These are phyloP conservation scores for Agaricus sinodeliciosus DNA, from an alignment of 768 basidiomycete species.

Conservation along the genomic window DNA sequence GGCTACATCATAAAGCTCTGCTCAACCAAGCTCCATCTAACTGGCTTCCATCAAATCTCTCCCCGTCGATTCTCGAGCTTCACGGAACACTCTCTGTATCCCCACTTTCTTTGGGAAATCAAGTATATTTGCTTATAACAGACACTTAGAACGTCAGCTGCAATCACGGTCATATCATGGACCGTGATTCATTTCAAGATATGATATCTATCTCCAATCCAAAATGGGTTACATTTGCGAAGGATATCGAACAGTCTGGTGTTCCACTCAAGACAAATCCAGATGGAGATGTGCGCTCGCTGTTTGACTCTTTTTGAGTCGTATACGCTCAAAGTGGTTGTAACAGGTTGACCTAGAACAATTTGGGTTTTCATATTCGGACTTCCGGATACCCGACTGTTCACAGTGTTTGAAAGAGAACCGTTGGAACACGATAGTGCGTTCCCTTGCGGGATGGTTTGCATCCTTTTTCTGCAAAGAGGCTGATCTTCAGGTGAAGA, in stretches of 20 bases:
- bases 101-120: neutral
- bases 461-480: neutral
- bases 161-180: slow-evolving; percentile 59
- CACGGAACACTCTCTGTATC: slow-evolving; percentile 82
- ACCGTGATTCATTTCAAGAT: slow-evolving; percentile 67
- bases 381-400: slow-evolving; percentile 79
- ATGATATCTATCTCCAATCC: slow-evolving; percentile 72
- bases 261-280: slow-evolving; percentile 76
- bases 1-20: slow-evolving; percentile 81
- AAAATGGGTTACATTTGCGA: slow-evolving; percentile 63
- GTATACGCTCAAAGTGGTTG: neutral
- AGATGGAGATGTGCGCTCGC: slow-evolving; percentile 74
- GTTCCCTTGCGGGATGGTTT: slow-evolving; percentile 9
- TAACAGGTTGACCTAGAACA: slow-evolving; percentile 69
- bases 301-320: neutral
- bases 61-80: slow-evolving; percentile 62
- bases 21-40: slow-evolving; percentile 20
- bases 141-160: slow-evolving; percentile 65
- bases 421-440: slow-evolving; percentile 54
- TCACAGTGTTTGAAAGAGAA: slow-evolving; percentile 55
- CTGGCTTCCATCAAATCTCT: slow-evolving; percentile 32
- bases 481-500: slow-evolving; percentile 29
- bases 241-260: slow-evolving; percentile 54
- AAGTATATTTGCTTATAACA: neutral
- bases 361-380: slow-evolving; percentile 62